A percentile compares a stretch with the other conserved stretches of the same genome.
Evolutionary conservation across 495 filamentous ascomycete genomes (phyloP).

Genomic region (Entonaema liquescens): DNA sequence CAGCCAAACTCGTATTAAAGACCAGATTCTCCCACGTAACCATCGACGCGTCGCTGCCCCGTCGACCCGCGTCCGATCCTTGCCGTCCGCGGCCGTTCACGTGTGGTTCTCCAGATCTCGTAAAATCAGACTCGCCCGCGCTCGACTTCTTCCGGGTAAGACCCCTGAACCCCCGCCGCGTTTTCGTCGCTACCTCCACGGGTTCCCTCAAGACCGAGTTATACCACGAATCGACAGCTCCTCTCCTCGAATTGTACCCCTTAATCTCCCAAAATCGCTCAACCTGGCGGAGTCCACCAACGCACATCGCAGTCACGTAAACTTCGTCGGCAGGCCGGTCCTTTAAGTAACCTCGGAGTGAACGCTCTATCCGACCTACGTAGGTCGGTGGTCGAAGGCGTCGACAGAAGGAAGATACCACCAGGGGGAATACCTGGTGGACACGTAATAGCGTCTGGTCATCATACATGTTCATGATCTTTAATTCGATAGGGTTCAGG

Average conservation of each 20-base stretch:
- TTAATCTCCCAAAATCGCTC: constrained; percentile 67
- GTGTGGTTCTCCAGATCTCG: constrained; percentile 30
- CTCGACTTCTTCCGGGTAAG: constrained; percentile 61
- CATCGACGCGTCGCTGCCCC: constrained; percentile 47
- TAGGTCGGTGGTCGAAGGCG: constrained; percentile 65
- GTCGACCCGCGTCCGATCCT: constrained; percentile 41
- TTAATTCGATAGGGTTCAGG: constrained; percentile 61
- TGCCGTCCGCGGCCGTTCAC: constrained; percentile 36
- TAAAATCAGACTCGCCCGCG: constrained; percentile 27
- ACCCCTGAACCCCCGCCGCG: constrained; percentile 56
- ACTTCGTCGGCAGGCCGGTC: constrained; percentile 65
- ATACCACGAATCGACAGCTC: constrained; percentile 64
- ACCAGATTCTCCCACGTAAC: constrained; percentile 54
- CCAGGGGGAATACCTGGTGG: constrained; percentile 64
- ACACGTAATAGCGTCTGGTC: constrained; percentile 63
- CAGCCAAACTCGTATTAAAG: constrained; percentile 61
- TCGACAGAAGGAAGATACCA: constrained; percentile 64
- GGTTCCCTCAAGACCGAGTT: constrained; percentile 53
- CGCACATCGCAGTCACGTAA: constrained; percentile 61
- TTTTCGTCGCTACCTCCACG: constrained; percentile 52
- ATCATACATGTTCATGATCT: constrained; percentile 66
- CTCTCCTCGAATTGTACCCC: constrained; percentile 63
- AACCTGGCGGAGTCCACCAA: constrained; percentile 64
- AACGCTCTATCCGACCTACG: constrained; percentile 62
- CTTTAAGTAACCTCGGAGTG: constrained; percentile 64